A percentile compares a stretch with the other conserved stretches of the same genome.
Evolutionary conservation across 768 basidiomycete species (phyloP).

Genomic region (Lanmaoa pseudosensibilis): DNA sequence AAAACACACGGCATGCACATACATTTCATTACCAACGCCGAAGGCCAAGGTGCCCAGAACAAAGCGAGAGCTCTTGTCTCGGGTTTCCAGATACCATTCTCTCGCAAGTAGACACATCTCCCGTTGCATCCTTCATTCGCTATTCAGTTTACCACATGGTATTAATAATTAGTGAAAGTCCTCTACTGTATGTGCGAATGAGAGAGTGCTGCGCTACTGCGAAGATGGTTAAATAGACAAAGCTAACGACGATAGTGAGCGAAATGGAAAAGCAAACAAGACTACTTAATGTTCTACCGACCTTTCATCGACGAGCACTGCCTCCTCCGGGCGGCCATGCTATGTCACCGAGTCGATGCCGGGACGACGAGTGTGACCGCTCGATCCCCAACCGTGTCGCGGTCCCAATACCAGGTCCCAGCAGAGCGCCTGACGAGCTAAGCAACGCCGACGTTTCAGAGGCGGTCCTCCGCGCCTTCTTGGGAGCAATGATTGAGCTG

Average conservation of each 20-base stretch:
- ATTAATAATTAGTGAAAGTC: slow-evolving; percentile 25
- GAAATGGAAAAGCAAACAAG: slow-evolving; percentile 14
- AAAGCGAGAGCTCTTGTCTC: slow-evolving; percentile 83
- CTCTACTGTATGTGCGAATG: slow-evolving; percentile 32
- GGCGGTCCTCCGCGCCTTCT: slow-evolving; percentile 63
- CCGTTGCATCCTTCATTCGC: background rate
- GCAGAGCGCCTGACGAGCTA: slow-evolving; percentile 19
- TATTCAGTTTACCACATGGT: slow-evolving; percentile 10
- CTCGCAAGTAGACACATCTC: slow-evolving; percentile 36
- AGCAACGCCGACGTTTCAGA: slow-evolving; percentile 58
- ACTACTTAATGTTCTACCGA: background rate
- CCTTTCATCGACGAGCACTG: slow-evolving; percentile 23
- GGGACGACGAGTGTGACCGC: slow-evolving; percentile 39
- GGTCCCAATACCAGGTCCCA: slow-evolving; percentile 11
- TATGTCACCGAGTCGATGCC: slow-evolving; percentile 63
- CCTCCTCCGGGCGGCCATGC: slow-evolving; percentile 46
- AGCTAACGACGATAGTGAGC: slow-evolving; percentile 13
- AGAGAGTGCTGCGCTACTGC: slow-evolving; percentile 30
- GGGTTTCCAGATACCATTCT: slow-evolving; percentile 91
- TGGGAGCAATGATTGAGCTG: slow-evolving; percentile 53
- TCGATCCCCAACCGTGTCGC: slow-evolving; percentile 35
- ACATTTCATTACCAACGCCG: slow-evolving; percentile 87
- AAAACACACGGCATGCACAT: slow-evolving; percentile 88
- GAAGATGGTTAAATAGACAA: slow-evolving; percentile 21
- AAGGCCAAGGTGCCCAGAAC: slow-evolving; percentile 88